phyloP scores from a whole-genome alignment of 805 yeast genomes.

The Yarrowia deformans region DNA sequence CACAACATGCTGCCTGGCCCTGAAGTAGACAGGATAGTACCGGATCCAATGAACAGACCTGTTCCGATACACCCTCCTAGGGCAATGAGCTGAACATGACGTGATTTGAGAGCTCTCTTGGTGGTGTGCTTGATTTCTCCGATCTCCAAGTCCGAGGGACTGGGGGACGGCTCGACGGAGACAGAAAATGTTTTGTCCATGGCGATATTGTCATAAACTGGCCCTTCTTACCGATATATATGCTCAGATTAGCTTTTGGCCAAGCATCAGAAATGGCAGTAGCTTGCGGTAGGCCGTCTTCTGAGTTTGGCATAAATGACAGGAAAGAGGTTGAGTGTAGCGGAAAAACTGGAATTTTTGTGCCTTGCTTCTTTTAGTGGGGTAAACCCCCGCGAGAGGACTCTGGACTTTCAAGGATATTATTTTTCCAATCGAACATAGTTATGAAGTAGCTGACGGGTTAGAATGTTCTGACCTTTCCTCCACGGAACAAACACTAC shows the following conservation, averaged over 20 bases:
- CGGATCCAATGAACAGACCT: slow-evolving; percentile 78
- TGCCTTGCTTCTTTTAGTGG: not conserved
- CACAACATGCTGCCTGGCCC: slow-evolving; percentile 74
- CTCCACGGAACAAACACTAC: not conserved
- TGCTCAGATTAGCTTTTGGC: slow-evolving; percentile 8
- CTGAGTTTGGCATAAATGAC: slow-evolving; percentile 18
- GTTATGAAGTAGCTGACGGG: too few relatives aligned
- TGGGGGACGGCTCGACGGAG: slow-evolving; percentile 21
- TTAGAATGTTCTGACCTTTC: not conserved
- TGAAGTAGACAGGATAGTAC: slow-evolving; percentile 65
- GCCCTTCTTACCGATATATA: not conserved
- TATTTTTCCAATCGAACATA: not conserved
- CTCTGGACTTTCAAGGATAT: not conserved
- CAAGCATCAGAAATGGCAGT: slow-evolving; percentile 26
- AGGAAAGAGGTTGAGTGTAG: not conserved
- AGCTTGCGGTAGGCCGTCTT: slow-evolving; percentile 2
- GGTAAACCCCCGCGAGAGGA: not conserved
- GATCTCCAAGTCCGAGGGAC: slow-evolving; percentile 13
- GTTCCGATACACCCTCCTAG: slow-evolving; percentile 82
- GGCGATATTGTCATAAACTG: slow-evolving; percentile 6
- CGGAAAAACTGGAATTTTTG: not conserved
- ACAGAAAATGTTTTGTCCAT: slow-evolving; percentile 9
- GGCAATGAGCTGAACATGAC: slow-evolving; percentile 78
- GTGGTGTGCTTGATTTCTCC: slow-evolving; percentile 39
- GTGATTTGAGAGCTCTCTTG: slow-evolving; percentile 55